Conservation (phyloP, 78 protist genomes). For the Dictyostelium firmibasis region DNA sequence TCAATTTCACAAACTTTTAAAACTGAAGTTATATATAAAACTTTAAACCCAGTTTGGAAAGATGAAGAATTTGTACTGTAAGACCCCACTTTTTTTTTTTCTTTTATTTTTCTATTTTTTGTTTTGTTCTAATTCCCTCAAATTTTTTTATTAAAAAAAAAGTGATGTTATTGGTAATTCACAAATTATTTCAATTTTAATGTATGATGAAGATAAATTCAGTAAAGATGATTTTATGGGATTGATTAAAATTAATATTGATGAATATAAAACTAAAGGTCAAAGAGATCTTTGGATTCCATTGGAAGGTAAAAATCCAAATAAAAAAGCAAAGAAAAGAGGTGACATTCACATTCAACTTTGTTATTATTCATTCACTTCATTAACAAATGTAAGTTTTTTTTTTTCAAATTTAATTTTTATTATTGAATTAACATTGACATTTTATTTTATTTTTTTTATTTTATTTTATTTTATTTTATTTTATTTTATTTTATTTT, state of each 20-base stretch:
- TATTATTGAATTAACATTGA: too few species aligned
- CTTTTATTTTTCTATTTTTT: neutral
- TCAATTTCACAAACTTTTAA: neutral
- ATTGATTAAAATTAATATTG: neutral
- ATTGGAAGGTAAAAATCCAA: neutral
- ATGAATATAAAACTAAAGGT: constrained; percentile 14
- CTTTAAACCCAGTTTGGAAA: constrained; percentile 22
- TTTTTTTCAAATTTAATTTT: neutral
- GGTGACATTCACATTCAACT: constrained; percentile 14
- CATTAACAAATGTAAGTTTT: neutral
- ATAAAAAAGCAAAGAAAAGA: constrained; percentile 16
- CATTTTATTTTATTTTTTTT: neutral
- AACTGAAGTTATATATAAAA: constrained; percentile 10
- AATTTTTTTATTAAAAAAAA: neutral
- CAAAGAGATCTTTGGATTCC: constrained; percentile 10
- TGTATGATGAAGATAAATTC: constrained; percentile 32
- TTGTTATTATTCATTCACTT: neutral
- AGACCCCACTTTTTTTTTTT: neutral
- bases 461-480: too few species aligned
- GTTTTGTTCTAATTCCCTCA: too few species aligned
- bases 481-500: too few species aligned
- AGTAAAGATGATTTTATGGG: constrained; percentile 35
- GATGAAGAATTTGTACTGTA: constrained; percentile 35
- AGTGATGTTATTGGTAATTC: neutral
- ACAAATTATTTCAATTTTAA: neutral